Base-by-base conservation (phyloP, 2,329 filamentous ascomycete species). In the Fusarium stilboides region DNA sequence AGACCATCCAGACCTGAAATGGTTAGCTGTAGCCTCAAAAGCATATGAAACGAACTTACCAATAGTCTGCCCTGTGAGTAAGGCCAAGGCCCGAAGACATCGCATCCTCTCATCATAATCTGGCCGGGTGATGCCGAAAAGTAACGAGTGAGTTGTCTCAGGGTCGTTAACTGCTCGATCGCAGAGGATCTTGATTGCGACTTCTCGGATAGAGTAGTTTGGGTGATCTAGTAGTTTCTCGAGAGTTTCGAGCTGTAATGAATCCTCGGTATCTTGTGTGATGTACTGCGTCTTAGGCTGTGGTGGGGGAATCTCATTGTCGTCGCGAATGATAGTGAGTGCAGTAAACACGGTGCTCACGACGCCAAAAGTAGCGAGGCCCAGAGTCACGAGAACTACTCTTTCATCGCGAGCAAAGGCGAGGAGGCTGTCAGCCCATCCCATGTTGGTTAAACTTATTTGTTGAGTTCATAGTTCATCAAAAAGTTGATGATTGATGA, bases 261-360 rank as follows among this genome's bases (percentile, higher is more conserved):
- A 87, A 75, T 94, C 91, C 74, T 94, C 91, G 3, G 91, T 92
- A 24, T 91, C 89, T 77, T 94, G 90, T 15, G 89, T 92, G 68
- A 93, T 92, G 76, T 92, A 92, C 70, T 91, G 88, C 51, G 91
- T 88, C 76, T 91, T 90, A 36, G 89, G 89, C 62, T 89, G 87
- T 37, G 83, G 76, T 36, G 88, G 86, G 62, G 88, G 88, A 74
- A 96, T 87, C 77, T 90, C 86, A 68, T 91, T 91, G 54, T 90
- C 84, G 71, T 89, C 84, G 69, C 89, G 86, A 70, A 91, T 88
- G 56, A 86, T 80, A 59, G 82, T 81, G 44, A 94, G 87, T 56
- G 87, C 83, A 37, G 84, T 78, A 66, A 85, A 84, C 78, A 93
- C 87, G 53, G 84, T 82, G 62, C 84, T 82, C 57, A 90, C 77